Evolutionary conservation across 228 moss, liverwort and hornwort genomes (phyloP), one percentile per base, ranked within the genome.

Genomic region (Sphagnum fallax): DNA sequence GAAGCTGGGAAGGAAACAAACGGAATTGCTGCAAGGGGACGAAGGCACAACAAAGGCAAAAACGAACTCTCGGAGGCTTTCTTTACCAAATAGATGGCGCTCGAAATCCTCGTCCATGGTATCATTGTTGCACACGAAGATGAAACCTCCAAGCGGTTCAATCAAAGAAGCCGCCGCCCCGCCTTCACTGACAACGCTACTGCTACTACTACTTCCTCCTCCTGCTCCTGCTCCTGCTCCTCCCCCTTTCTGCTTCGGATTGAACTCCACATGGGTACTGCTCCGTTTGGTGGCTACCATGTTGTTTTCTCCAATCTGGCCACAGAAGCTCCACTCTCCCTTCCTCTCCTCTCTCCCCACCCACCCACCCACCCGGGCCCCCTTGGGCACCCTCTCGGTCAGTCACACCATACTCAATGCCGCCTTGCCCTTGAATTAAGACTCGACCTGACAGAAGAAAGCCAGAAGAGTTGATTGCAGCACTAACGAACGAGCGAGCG

Each of bases 51-150:
- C 2, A 32, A 32, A 32, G 32, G 32, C 32, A 32, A 32, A 32
- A 1, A 32, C 0, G 32, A 32, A 32, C 32, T 32, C 32, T 3
- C 2, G 32, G 32, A 32, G 32, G 32, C 32, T 32, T 32, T 32
- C 32, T 49, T 71, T 87, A 98, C 97, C 93, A 60, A 98, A 98
- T 64, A 98, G 85, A 66, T 85, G 85, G 16, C 97, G 93, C 74
- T 91, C 97, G 78, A 91, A 86, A 87, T 98, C 93, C 73, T 95
- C 92, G 63, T 77, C 72, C 89, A 98, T 98, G 66, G 97, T 98
- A 60, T 93, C 97, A 78, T 98, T 98, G 81, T 91, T 98, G 87
- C 97, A 98, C 14, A 98, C 90, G 73, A 98, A 98, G 68, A 98
- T 98, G 77, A 98, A 93, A 63, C 97, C 97, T 51, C 97, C 93